Conservation (phyloP, 768 basidiomycete genomes). For the Suillus hirtellus region DNA sequence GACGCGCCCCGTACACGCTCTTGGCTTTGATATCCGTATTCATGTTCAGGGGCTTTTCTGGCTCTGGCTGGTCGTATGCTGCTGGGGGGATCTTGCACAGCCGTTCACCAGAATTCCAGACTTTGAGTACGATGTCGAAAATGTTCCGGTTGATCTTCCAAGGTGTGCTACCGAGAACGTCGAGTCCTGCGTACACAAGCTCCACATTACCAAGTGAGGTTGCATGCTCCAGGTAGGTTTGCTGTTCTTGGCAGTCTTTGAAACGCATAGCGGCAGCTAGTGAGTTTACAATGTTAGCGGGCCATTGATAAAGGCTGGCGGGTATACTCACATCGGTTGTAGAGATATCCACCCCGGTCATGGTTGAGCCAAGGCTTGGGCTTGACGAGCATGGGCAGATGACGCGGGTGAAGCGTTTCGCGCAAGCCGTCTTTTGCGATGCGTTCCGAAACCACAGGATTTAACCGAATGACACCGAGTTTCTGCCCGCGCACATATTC, state of each 20-base stretch:
- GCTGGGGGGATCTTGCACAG: constrained; percentile 85
- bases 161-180: constrained; percentile 85
- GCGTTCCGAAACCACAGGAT: constrained; percentile 74
- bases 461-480: constrained; percentile 88
- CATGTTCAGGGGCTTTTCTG: constrained; percentile 44
- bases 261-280: constrained; percentile 83
- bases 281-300: constrained; percentile 5
- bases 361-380: constrained; percentile 85
- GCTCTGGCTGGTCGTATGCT: constrained; percentile 63
- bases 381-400: constrained; percentile 92
- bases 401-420: constrained; percentile 83
- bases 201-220: constrained; percentile 75
- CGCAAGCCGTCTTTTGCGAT: constrained; percentile 72
- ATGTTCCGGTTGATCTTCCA: constrained; percentile 85
- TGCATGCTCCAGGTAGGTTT: constrained; percentile 73
- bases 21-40: constrained; percentile 56
- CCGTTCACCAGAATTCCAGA: constrained; percentile 86
- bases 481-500: constrained; percentile 94
- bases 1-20: constrained; percentile 53
- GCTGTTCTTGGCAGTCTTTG: constrained; percentile 87
- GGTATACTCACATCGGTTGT: constrained; percentile 61
- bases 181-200: constrained; percentile 83
- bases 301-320: neutral
- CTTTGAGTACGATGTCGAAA: constrained; percentile 71
- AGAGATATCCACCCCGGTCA: constrained; percentile 81